Conservation (phyloP, 2,329 filamentous ascomycete genomes). For the Ceratocystis ficicola region DNA sequence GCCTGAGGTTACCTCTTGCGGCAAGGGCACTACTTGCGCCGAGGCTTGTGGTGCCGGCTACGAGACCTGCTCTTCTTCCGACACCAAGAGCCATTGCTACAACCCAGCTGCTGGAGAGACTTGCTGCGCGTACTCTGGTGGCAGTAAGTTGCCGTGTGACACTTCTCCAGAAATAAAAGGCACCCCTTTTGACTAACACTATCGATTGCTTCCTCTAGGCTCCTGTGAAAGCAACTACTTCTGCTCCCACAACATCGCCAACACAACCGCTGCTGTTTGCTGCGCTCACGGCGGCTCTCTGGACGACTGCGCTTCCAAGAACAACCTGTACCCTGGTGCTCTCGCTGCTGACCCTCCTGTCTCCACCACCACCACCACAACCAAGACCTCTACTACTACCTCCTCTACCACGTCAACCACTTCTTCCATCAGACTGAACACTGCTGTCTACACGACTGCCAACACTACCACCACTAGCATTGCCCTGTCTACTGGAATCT, state of each 20-base stretch:
- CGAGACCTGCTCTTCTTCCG: slow-evolving; percentile 38
- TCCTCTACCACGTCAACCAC: slow-evolving; percentile 26
- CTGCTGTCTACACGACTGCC: slow-evolving; percentile 14
- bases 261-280: slow-evolving; percentile 35
- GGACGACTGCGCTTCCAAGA: slow-evolving; percentile 42
- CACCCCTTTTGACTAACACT: slow-evolving; percentile 13
- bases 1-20: slow-evolving; percentile 39
- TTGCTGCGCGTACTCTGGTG: slow-evolving; percentile 44
- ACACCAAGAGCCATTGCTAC: slow-evolving; percentile 46
- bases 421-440: slow-evolving; percentile 14
- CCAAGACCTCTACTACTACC: slow-evolving; percentile 23
- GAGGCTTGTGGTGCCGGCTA: slow-evolving; percentile 43
- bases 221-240: slow-evolving; percentile 50
- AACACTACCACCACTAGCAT: slow-evolving; percentile 15
- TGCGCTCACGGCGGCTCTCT: slow-evolving; percentile 46
- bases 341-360: slow-evolving; percentile 30
- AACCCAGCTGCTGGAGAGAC: slow-evolving; percentile 39
- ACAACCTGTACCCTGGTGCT: slow-evolving; percentile 38
- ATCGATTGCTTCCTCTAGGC: slow-evolving; percentile 32
- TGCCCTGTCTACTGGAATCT: slow-evolving; percentile 14
- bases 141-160: slow-evolving; percentile 37
- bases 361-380: slow-evolving; percentile 27
- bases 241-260: slow-evolving; percentile 43
- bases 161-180: background rate
- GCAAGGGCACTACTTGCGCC: slow-evolving; percentile 40